These are phyloP conservation scores for Dactylellina sp. DNA, from an alignment of 2,329 filamentous ascomycete genomes.

Conservation along the genomic window DNA sequence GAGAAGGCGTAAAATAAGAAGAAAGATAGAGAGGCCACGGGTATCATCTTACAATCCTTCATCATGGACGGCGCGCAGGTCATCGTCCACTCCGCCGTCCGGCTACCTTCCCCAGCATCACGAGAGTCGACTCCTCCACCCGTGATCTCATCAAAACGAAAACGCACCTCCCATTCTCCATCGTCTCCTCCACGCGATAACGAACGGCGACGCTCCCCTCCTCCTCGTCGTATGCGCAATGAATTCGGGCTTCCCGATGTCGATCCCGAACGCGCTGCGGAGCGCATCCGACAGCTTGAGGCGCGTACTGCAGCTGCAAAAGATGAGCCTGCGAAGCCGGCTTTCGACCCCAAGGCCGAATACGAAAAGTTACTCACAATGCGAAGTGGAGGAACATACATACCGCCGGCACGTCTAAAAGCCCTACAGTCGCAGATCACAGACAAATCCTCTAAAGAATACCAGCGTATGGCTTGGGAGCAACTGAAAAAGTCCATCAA, in stretches of 20 bases:
- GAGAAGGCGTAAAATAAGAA: neutral
- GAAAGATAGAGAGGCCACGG: neutral
- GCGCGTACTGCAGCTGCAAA: conserved; percentile 69
- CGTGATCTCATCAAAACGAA: conserved; percentile 67
- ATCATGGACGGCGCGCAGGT: conserved; percentile 63
- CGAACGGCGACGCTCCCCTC: conserved; percentile 67
- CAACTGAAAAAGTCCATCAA: conserved; percentile 99
- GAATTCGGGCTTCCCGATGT: conserved; percentile 66
- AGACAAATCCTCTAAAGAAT: conserved; percentile 95
- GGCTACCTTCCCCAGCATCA: conserved; percentile 70
- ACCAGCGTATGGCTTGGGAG: conserved; percentile 99
- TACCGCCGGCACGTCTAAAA: conserved; percentile 88
- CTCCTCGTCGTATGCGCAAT: conserved; percentile 61
- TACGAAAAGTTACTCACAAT: conserved; percentile 92
- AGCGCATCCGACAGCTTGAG: conserved; percentile 67
- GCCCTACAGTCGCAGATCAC: conserved; percentile 96
- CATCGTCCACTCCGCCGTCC: conserved; percentile 70
- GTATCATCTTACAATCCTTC: conserved; percentile 4
- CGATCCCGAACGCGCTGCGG: conserved; percentile 67
- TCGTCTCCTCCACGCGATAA: conserved; percentile 66
- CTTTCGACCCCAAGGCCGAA: conserved; percentile 87
- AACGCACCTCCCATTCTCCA: conserved; percentile 70
- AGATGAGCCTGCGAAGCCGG: conserved; percentile 82
- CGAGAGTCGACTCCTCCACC: conserved; percentile 67
- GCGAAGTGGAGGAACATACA: conserved; percentile 95